Evolutionary conservation across 306 rosid genomes (phyloP), one percentile per base, ranked within the genome.

Genomic region (Trifolium subterraneum): DNA sequence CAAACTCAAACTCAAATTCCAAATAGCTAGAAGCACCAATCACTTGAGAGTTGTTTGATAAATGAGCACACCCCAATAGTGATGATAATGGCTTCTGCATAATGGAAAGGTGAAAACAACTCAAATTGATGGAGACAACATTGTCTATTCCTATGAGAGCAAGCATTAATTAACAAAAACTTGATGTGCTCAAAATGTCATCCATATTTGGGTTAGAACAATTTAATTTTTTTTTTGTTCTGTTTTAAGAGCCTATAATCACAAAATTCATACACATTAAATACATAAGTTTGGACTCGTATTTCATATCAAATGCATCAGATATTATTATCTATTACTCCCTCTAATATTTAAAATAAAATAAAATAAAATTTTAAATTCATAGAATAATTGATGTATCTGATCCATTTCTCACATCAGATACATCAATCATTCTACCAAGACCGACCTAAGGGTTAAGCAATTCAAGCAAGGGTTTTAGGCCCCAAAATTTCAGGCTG

Each of bases 151-250:
- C 81, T 84, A 73, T 68, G 81, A 81, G 78, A 54, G 83, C 87
- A 87, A 69, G 81, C 77, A 65, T 59, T 73, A 72, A 81, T 73
- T 69, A 76, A 66, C 68, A 45, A 81, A 62, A 68, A 68, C 48
- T 76, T 72, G 87, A 90, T 90, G 90, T 87, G 90, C 88, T 88
- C 79, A 85, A 81, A 84, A 83, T 71, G 79, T 71, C 82, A 87
- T 87, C 81, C 76, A 83, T 86, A 78, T 88, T 75, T 81, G 80
- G 78, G 82, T 80, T 80, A 64, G 81, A 74, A 87, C 78, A 76
- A 81, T n/a, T n/a, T n/a, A n/a, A n/a, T n/a, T n/a, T n/a, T n/a
- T 7, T 7, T 6, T 15, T 6, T 2, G 23, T n/a, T n/a, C n/a
- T n/a, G 2, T 50, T 16, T 16, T 7, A 50, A 50, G 23, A 50